These are phyloP conservation scores for Pseudogymnoascus sp. DNA, from an alignment of 2,329 filamentous ascomycete species.

Conservation along the genomic window DNA sequence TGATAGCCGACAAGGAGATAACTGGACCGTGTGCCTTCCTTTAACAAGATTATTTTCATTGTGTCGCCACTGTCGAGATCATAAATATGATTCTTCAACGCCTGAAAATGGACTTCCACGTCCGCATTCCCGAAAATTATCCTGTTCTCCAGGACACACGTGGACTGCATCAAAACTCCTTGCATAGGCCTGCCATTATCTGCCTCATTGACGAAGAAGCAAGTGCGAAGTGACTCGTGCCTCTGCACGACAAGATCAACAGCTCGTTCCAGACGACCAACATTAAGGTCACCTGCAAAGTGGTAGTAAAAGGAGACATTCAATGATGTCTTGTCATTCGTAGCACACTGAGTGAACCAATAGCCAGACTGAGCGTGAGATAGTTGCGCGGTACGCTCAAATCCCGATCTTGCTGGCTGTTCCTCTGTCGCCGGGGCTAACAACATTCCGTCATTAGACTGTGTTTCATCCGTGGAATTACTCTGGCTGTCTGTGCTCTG, in stretches of 20 bases:
- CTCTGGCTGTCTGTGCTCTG: too few species aligned
- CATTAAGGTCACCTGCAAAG: slow-evolving; percentile 31
- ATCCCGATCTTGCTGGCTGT: too few species aligned
- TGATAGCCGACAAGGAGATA: slow-evolving; percentile 18
- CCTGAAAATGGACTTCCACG: slow-evolving; percentile 14
- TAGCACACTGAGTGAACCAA: slow-evolving; percentile 34
- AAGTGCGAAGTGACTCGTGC: slow-evolving; percentile 34
- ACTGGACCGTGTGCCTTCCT: too few species aligned
- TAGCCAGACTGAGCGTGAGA: slow-evolving; percentile 38
- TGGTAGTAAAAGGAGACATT: slow-evolving; percentile 34
- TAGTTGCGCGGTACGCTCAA: slow-evolving; percentile 18
- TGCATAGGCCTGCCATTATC: not conserved
- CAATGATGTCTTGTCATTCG: slow-evolving; percentile 35
- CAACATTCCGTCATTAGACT: too few species aligned
- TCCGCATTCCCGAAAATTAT: too few species aligned
- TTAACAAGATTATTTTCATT: too few species aligned
- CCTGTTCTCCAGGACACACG: too few species aligned
- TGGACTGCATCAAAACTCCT: too few species aligned
- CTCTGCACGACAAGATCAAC: slow-evolving; percentile 27
- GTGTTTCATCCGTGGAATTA: too few species aligned
- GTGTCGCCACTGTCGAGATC: slow-evolving; percentile 20
- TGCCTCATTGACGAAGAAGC: slow-evolving; percentile 23
- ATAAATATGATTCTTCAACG: slow-evolving; percentile 17
- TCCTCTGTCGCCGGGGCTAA: too few species aligned
- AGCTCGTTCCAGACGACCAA: slow-evolving; percentile 31